Percentiles rank a stretch among this genome's conserved stretches.
Evolutionary conservation across 176 grass and related monocot species (phyloP).

Genomic region (maize (Zea mays)): DNA sequence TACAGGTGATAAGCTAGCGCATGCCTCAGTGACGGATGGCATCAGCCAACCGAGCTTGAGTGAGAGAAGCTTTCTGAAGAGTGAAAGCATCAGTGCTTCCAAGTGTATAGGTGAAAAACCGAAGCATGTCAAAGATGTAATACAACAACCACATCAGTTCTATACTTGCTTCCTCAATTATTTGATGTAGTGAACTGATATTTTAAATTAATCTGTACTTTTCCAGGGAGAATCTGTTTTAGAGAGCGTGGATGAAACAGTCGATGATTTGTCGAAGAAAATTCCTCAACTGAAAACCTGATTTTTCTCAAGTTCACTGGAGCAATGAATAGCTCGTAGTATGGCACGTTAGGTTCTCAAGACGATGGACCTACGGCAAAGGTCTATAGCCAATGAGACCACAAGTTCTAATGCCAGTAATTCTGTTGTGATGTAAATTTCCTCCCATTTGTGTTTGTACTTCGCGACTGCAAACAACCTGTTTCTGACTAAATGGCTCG

Average conservation of each 20-base stretch:
- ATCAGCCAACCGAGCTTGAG: slow-evolving; percentile 61
- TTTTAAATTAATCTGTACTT: not conserved
- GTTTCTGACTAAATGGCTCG: slow-evolving; percentile 26
- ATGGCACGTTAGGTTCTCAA: slow-evolving; percentile 43
- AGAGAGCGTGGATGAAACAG: slow-evolving; percentile 50
- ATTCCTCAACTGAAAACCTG: slow-evolving; percentile 58
- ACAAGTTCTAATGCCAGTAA: slow-evolving; percentile 28
- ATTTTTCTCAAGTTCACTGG: slow-evolving; percentile 30
- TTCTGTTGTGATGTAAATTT: slow-evolving; percentile 49
- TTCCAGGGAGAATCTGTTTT: slow-evolving; percentile 45
- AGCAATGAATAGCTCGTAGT: slow-evolving; percentile 30
- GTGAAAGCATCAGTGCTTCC: slow-evolving; percentile 95
- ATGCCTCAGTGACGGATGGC: slow-evolving; percentile 72
- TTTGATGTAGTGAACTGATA: slow-evolving; percentile 2
- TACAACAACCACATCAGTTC: slow-evolving; percentile 16
- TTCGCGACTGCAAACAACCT: slow-evolving; percentile 35
- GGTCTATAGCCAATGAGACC: slow-evolving; percentile 35
- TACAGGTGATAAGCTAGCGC: slow-evolving; percentile 47
- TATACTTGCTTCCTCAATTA: not conserved
- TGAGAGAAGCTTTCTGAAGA: slow-evolving; percentile 88
- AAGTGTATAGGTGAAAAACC: slow-evolving; percentile 86
- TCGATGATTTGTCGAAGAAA: slow-evolving; percentile 50
- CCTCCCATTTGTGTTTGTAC: not conserved
- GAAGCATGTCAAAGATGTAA: slow-evolving; percentile 76
- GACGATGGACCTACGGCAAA: slow-evolving; percentile 30